Evolutionary conservation across 768 basidiomycete genomes (phyloP), one percentile per base, ranked within the genome.

Genomic region (Dentipellis sp.): DNA sequence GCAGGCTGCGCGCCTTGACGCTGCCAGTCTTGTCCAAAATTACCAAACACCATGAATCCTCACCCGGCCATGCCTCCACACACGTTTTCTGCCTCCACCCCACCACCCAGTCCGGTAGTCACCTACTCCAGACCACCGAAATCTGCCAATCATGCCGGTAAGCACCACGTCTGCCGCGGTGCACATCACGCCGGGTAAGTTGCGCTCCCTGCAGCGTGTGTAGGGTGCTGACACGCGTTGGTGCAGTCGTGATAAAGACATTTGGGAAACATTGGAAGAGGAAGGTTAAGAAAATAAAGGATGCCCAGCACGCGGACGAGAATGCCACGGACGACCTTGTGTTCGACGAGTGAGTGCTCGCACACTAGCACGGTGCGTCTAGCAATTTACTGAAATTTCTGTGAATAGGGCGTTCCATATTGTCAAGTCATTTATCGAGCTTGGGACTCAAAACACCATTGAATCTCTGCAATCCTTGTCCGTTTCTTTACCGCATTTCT

Each of bases 381-480:
- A 46, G 49, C 14, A 14, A 16, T 3, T 42, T 17, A 10, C 39
- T 47, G 42, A 36, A 10, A 51, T 48, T 1, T 14, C 22, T 4
- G 50, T 12, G 11, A 22, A 4, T 59, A 82, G 80, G 70, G 84
- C 84, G 0, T 88, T 88, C 66, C 74, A 83, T 57, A 81, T 88
- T 21, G 83, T 88, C 38, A 84, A 85, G 69, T 78, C 82, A 0
- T 89, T 89, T 66, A 80, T 88, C 42, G 76, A 82, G 50, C 69
- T 85, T 17, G 80, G 81, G 6, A 83, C 81, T 0, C 70, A 74
- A 47, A 84, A 88, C 65, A 86, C 82, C 0, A 74, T 88, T 37
- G 85, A 88, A 61, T 84, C 83, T n/a, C 74, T 87, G 1, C 86
- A 87, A 62, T 72, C 74, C 16, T 86, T 86, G 81, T 82, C 58